Conservation (phyloP, 2,329 filamentous ascomycete genomes). For the Nemania bipapillata region DNA sequence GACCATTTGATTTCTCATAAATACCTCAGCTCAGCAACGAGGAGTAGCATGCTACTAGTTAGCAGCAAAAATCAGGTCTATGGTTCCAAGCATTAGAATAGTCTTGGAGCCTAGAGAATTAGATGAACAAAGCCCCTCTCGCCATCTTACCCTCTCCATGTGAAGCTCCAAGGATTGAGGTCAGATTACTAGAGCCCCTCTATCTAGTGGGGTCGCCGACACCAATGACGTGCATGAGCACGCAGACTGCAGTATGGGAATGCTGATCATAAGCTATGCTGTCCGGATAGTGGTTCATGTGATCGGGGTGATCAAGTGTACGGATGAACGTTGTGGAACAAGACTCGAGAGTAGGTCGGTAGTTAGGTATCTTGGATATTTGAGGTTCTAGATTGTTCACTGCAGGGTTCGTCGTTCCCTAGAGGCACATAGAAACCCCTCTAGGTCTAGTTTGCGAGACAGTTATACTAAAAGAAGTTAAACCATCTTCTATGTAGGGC, state of each 20-base stretch:
- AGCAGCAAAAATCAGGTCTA: background rate
- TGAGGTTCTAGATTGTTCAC: background rate
- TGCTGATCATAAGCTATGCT: background rate
- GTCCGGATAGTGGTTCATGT: background rate
- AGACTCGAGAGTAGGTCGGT: background rate
- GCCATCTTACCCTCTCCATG: background rate
- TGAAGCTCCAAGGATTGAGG: background rate
- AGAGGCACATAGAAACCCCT: constrained; percentile 24
- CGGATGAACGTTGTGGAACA: background rate
- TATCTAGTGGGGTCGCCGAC: background rate
- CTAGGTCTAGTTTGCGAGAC: constrained; percentile 33
- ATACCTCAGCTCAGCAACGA: too few relatives aligned
- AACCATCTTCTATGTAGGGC: background rate
- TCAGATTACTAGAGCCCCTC: background rate
- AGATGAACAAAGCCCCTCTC: background rate
- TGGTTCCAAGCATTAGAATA: background rate
- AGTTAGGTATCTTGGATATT: background rate
- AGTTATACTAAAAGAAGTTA: background rate
- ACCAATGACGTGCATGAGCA: background rate
- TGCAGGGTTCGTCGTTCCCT: background rate
- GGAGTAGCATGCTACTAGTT: background rate
- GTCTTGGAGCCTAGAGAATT: background rate
- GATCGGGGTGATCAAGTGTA: background rate
- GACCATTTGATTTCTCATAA: background rate
- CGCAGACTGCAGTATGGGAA: background rate